A percentile compares a stretch with the other conserved stretches of the same genome.
phyloP scores from a whole-genome alignment of 352 stramenopile species.

The Pythium sp. region DNA sequence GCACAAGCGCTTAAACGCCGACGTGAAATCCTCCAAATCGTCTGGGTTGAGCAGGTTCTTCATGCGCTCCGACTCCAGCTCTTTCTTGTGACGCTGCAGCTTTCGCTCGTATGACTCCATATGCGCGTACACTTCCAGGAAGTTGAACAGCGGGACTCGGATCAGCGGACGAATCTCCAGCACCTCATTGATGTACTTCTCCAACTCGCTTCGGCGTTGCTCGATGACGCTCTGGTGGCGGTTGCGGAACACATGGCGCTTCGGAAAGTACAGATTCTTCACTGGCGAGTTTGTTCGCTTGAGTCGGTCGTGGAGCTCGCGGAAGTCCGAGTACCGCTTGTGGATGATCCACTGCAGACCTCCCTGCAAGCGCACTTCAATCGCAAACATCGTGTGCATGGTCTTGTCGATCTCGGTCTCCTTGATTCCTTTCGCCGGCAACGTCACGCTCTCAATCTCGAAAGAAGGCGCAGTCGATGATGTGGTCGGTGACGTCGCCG shows the following conservation, averaged over 20 bases:
- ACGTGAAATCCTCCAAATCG: slow-evolving; percentile 67
- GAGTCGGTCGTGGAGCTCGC: slow-evolving; percentile 81
- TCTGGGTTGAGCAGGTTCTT: slow-evolving; percentile 74
- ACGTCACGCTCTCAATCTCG: slow-evolving; percentile 80
- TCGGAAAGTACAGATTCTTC: slow-evolving; percentile 83
- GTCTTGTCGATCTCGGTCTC: slow-evolving; percentile 82
- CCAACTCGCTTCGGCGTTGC: slow-evolving; percentile 75
- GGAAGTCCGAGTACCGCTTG: slow-evolving; percentile 89
- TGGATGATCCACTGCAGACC: slow-evolving; percentile 87
- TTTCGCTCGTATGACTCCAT: slow-evolving; percentile 88
- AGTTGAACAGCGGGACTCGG: slow-evolving; percentile 85
- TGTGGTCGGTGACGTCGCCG: slow-evolving; percentile 31
- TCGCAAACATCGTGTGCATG: slow-evolving; percentile 75
- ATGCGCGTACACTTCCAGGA: slow-evolving; percentile 84
- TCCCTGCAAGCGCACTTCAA: slow-evolving; percentile 77
- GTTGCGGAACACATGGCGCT: slow-evolving; percentile 85
- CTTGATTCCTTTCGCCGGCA: slow-evolving; percentile 65
- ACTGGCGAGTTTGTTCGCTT: slow-evolving; percentile 75
- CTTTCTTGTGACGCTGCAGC: slow-evolving; percentile 81
- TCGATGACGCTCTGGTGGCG: slow-evolving; percentile 85
- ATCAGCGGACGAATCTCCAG: slow-evolving; percentile 79
- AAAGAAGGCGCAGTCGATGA: slow-evolving; percentile 52
- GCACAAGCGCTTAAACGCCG: slow-evolving; percentile 76
- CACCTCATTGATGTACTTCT: slow-evolving; percentile 89
- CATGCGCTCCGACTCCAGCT: slow-evolving; percentile 84